Conservation (phyloP, 2,329 filamentous ascomycete genomes). For the Decorospora gaudefroyi region DNA sequence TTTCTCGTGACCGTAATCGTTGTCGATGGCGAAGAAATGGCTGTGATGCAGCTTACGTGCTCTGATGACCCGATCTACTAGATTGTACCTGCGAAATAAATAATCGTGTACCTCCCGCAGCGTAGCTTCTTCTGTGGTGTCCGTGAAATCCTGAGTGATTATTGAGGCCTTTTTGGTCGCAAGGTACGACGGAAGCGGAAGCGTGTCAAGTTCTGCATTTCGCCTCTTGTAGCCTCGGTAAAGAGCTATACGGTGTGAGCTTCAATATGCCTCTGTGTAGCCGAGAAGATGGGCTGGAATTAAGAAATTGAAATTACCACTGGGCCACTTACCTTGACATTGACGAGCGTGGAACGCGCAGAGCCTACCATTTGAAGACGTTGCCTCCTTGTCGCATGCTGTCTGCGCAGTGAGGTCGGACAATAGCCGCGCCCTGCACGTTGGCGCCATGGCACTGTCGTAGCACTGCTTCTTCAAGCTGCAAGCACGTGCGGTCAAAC, state of each 20-base stretch:
- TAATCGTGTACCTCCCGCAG: conserved; percentile 50
- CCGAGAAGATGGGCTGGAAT: no score
- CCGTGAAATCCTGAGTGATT: conserved; percentile 49
- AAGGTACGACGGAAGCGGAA: conserved; percentile 49
- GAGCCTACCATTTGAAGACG: conserved; percentile 29
- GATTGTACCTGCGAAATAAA: conserved; percentile 47
- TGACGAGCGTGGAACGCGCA: conserved; percentile 33
- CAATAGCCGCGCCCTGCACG: conserved; percentile 29
- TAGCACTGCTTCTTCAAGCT: no score
- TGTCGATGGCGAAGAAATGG: conserved; percentile 51
- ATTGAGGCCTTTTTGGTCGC: conserved; percentile 43
- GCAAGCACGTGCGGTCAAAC: no score
- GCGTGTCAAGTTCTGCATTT: conserved; percentile 51
- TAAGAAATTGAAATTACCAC: not conserved
- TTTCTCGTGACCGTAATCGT: conserved; percentile 53
- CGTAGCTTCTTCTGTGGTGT: conserved; percentile 45
- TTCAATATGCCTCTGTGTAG: no score
- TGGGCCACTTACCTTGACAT: conserved; percentile 28
- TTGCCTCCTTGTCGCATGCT: conserved; percentile 27
- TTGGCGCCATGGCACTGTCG: conserved; percentile 15
- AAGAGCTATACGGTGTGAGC: conserved; percentile 29
- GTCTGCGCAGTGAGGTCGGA: conserved; percentile 31
- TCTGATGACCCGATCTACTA: conserved; percentile 51
- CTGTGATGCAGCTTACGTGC: conserved; percentile 51
- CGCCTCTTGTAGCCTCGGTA: conserved; percentile 58